Base-by-base conservation (phyloP, 2,329 filamentous ascomycete genomes). In the Zarea fungicola region DNA sequence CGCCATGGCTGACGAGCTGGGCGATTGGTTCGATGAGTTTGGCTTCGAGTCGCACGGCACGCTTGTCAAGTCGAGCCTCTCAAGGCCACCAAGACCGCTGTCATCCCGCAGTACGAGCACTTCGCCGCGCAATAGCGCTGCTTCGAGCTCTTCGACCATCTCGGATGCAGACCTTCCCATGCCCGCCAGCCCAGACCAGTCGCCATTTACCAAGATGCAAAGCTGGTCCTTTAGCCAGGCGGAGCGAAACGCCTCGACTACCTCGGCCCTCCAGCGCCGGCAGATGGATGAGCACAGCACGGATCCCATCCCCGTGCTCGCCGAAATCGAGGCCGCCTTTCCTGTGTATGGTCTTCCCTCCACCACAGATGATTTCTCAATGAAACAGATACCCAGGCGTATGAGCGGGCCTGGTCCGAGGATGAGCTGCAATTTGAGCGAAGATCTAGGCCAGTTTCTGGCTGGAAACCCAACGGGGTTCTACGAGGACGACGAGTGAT, bases 351-450 rank as follows among this genome's bases (percentile, higher is more conserved):
- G 45, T 8, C 45, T 48, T 13, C 36, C 29, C 9, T 4, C 29
- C 9, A 31, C 21, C 6, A 25, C 8, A 13, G 28, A 26, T 11
- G 37, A 40, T 5, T 8, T 19, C 7, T 18, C 29, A 11, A n/a
- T 8, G 8, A 48, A 48, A 9, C 28, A 29, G 16, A 26, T 18
- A 13, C 9, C 18, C 5, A 18, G 29, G 29, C 8, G 37, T 19
- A 11, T 39, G 8, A 25, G 19, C 36, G 59, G n/a, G n/a, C n/a
- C n/a, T n/a, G n/a, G 68, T 9, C 71, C 78, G 46, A 75, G 78
- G 1, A 82, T 83, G 79, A 78, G 78, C 0, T 82, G 75, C 58
- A 83, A 83, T 54, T 66, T 83, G 3, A 72, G 73, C 10, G 76
- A 81, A 52, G 80, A 83, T 57, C 58, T 83, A 32, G 76, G 75